phyloP scores from a whole-genome alignment of 2,329 filamentous ascomycete species.

The Fusarium odoratissimum region DNA sequence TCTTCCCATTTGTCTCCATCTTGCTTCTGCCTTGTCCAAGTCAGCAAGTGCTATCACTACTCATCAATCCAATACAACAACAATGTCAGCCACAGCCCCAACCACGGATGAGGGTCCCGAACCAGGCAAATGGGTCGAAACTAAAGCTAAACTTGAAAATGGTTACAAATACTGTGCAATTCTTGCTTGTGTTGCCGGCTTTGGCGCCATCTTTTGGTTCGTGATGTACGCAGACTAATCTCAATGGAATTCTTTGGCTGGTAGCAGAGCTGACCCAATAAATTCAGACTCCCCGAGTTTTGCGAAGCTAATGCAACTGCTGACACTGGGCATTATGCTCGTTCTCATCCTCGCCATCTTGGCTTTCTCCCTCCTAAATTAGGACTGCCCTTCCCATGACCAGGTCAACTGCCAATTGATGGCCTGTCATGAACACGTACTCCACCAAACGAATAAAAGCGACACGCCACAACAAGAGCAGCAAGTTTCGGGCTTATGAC shows the following conservation, averaged over 20 bases:
- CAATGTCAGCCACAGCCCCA: not conserved
- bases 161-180: no score
- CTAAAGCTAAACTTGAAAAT: no score
- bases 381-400: no score
- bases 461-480: not conserved
- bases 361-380: no score
- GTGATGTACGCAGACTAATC: not conserved
- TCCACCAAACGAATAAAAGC: no score
- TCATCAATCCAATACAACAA: not conserved
- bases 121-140: no score
- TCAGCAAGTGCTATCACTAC: not conserved
- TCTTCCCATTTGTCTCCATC: not conserved
- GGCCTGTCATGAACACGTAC: no score
- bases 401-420: not conserved
- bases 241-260: no score
- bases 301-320: no score
- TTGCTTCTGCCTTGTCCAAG: not conserved
- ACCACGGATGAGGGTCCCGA: no score
- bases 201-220: not conserved
- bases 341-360: not conserved
- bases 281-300: not conserved
- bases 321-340: not conserved
- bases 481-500: not conserved
- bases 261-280: not conserved
- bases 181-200: not conserved